A percentile compares a stretch with the other conserved stretches of the same genome.
Conservation (phyloP, 768 basidiomycete species). For the Leccinum subtestaceum region DNA sequence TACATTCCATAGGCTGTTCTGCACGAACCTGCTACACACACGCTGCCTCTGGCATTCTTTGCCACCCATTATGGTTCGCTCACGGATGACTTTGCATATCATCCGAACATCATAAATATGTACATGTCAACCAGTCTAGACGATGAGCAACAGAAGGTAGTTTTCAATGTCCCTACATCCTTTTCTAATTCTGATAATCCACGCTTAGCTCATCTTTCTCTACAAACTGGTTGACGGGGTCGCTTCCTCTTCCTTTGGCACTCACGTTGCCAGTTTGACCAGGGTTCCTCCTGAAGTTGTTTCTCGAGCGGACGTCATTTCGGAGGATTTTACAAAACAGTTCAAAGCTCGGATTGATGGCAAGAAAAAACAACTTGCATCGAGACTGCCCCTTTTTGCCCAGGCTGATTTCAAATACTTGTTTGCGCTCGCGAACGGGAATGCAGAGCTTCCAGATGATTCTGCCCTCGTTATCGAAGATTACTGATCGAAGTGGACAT, state of each 20-base stretch:
- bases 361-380: conserved; percentile 48
- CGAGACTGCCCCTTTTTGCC: conserved; percentile 68
- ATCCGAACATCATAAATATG: conserved; percentile 91
- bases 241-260: conserved; percentile 88
- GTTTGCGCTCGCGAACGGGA: conserved; percentile 56
- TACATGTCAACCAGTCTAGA: conserved; percentile 95
- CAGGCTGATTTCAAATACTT: conserved; percentile 93
- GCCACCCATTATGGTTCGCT: conserved; percentile 97
- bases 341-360: conserved; percentile 79
- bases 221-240: conserved; percentile 91
- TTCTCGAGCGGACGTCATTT: conserved; percentile 82
- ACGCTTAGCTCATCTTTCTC: conserved; percentile 76
- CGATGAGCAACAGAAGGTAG: conserved; percentile 84
- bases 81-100: conserved; percentile 90
- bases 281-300: conserved; percentile 87
- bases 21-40: conserved; percentile 92
- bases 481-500: too few relatives aligned
- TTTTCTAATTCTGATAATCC: neutral
- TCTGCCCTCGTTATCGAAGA: conserved; percentile 29
- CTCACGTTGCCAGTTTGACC: conserved; percentile 92
- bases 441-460: conserved; percentile 44
- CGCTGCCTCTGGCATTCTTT: conserved; percentile 89
- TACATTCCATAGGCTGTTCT: conserved; percentile 66
- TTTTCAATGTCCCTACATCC: conserved; percentile 9
- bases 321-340: conserved; percentile 79